Evolutionary conservation across 805 yeast genomes (phyloP).

Genomic region (Myxozyma sirexii): DNA sequence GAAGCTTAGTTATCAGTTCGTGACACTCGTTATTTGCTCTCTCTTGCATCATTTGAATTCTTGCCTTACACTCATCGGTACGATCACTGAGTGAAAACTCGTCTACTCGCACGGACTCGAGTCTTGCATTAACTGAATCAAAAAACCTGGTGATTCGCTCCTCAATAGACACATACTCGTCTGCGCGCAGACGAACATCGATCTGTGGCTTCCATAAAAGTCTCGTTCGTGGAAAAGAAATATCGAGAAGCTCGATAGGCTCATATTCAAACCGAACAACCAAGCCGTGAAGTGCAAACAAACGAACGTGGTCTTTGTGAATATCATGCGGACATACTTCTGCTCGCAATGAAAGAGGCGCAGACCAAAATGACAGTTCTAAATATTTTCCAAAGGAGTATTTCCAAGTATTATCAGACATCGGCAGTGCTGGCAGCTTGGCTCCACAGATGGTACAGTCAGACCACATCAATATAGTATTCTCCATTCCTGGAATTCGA

Average conservation of each 20-base stretch:
- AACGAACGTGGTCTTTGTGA: constrained; percentile 77
- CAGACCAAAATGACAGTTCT: constrained; percentile 81
- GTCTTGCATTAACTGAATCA: constrained; percentile 67
- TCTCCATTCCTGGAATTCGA: constrained; percentile 59
- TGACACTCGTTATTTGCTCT: constrained; percentile 56
- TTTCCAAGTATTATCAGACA: constrained; percentile 87
- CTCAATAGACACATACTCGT: constrained; percentile 57
- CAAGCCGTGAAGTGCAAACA: constrained; percentile 77
- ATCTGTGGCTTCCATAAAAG: constrained; percentile 72
- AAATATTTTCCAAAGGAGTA: constrained; percentile 91
- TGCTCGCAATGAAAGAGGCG: constrained; percentile 56
- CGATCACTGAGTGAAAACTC: constrained; percentile 65
- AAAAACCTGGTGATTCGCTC: constrained; percentile 64
- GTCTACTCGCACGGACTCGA: constrained; percentile 77
- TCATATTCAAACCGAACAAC: constrained; percentile 81
- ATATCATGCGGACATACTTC: constrained; percentile 80
- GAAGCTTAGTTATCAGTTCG: constrained; percentile 50
- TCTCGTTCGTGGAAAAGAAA: constrained; percentile 73
- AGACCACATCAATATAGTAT: constrained; percentile 87
- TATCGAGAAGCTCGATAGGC: constrained; percentile 72
- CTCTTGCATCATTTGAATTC: constrained; percentile 60
- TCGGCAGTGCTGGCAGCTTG: constrained; percentile 73
- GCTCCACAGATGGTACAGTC: constrained; percentile 78
- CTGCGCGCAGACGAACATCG: constrained; percentile 68
- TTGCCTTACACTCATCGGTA: constrained; percentile 65